Conservation (phyloP, 108 stramenopile genomes). For the Pinguiococcus pyrenoidosus region DNA sequence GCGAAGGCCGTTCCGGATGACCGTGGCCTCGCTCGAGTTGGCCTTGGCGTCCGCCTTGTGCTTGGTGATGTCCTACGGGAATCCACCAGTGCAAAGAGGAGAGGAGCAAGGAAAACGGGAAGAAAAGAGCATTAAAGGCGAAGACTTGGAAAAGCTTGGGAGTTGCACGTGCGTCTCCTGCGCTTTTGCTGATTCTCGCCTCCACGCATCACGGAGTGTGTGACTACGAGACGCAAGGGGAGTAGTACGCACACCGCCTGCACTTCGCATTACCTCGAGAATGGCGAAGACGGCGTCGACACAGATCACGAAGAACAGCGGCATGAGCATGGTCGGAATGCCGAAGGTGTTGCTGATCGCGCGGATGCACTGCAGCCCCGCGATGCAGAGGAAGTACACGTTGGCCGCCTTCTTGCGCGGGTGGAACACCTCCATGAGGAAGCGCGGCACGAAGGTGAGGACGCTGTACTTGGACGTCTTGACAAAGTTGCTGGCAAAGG, state of each 20-base stretch:
- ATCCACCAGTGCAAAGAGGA: too few species aligned
- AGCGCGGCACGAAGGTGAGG: conserved; percentile 28
- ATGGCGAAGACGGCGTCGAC: neutral
- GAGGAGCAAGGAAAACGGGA: too few species aligned
- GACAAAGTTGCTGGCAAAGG: conserved; percentile 30
- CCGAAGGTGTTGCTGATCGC: conserved; percentile 31
- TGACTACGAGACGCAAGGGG: too few species aligned
- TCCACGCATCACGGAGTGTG: too few species aligned
- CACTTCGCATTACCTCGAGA: too few species aligned
- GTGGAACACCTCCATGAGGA: conserved; percentile 24
- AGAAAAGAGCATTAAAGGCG: too few species aligned
- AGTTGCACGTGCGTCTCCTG: too few species aligned
- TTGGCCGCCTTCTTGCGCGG: conserved; percentile 27
- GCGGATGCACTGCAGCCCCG: conserved; percentile 26
- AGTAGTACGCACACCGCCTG: too few species aligned
- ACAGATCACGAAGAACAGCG: conserved; percentile 4
- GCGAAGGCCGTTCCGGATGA: too few species aligned
- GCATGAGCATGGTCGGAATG: conserved; percentile 21
- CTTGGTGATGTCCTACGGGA: conserved; percentile 17
- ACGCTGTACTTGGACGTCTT: conserved; percentile 32
- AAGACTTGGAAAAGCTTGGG: too few species aligned
- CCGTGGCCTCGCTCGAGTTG: conserved; percentile 4
- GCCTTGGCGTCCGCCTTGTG: conserved; percentile 19
- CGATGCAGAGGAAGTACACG: conserved; percentile 37
- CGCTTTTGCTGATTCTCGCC: too few species aligned